Conservation (phyloP, 78 protist species). For the Capsaspora owczarzaki region DNA sequence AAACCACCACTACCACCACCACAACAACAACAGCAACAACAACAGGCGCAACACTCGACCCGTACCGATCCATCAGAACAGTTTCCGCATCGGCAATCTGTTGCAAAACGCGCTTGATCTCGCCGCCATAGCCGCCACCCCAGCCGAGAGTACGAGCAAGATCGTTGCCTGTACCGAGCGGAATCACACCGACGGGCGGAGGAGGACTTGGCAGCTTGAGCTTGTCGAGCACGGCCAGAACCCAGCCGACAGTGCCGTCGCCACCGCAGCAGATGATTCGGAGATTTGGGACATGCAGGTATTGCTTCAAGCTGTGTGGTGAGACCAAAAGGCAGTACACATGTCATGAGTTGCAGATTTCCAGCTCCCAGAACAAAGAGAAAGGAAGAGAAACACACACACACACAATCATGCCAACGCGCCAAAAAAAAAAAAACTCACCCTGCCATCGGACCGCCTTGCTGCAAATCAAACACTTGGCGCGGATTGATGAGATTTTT, state of each 20-base stretch:
- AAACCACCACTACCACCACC: background rate
- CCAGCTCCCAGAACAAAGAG: background rate
- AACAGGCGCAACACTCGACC: background rate
- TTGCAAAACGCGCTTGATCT: background rate
- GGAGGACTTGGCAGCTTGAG: conserved; percentile 6
- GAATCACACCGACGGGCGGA: conserved; percentile 42
- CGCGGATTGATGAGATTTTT: background rate
- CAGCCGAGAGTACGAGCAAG: conserved; percentile 69
- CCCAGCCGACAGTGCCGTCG: conserved; percentile 79
- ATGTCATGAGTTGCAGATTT: background rate
- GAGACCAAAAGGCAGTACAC: background rate
- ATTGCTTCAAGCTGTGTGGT: background rate
- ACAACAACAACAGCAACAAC: background rate
- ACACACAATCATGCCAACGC: background rate
- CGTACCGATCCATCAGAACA: conserved; percentile 33
- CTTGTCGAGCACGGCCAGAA: conserved; percentile 24
- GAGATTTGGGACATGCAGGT: background rate
- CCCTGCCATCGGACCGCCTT: background rate
- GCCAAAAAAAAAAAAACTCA: background rate
- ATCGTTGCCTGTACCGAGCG: conserved; percentile 85
- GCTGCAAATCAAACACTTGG: background rate
- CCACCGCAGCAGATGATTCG: conserved; percentile 67
- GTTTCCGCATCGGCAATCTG: conserved; percentile 16
- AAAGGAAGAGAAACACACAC: background rate
- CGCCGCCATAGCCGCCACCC: conserved; percentile 66